Base-by-base conservation (phyloP, 108 stramenopile genomes). In the Discostella stelligeroides region DNA sequence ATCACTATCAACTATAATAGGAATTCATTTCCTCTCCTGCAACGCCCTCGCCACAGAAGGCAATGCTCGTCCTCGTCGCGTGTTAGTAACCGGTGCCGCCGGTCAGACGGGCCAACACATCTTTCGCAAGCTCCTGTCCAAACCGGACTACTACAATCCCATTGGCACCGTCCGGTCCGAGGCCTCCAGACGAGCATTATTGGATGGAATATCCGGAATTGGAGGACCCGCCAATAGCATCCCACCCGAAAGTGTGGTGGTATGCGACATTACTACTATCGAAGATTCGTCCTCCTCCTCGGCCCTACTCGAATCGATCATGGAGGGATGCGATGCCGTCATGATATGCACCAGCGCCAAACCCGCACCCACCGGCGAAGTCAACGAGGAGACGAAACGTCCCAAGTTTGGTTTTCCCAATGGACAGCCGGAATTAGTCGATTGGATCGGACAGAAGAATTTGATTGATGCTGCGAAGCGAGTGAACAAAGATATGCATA, bases 391-490 rank as follows among this genome's bases (percentile, higher is more conserved):
- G 0, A 76, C 74, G 1, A 73, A 87, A 29, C 71, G 86, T 20
- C 88, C 87, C 7, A 51, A 67, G 1, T 88, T 92, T 68, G 74
- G 70, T 2, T 89, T 88, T 38, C 87, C 88, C 30, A 67, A 84
- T 39, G 86, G 88, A 21, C 50, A 77, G 29, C 88, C 88, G 1
- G 88, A 88, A 63, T 17, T 76, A 39, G 89, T 92, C 24, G 92
- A 95, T 79, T 95, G 92, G 94, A 18, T 79, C 14, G 95, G 95
- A 25, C 86, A 89, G 58, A 95, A 92, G 80, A 86, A 88, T 59
- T 86, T 92, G 60, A 91, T 95, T 50, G 95, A 95, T 70, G 90
- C 88, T 0, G 86, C 86, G 7, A 83, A 76, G 28, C 54, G 53
- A 5, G 28, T 46, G 2, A 79, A 66, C 5, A 69, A 63, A 21